These are phyloP conservation scores for Byssoonygena ceratinophila DNA, from an alignment of 2,329 filamentous ascomycete genomes.

Conservation along the genomic window DNA sequence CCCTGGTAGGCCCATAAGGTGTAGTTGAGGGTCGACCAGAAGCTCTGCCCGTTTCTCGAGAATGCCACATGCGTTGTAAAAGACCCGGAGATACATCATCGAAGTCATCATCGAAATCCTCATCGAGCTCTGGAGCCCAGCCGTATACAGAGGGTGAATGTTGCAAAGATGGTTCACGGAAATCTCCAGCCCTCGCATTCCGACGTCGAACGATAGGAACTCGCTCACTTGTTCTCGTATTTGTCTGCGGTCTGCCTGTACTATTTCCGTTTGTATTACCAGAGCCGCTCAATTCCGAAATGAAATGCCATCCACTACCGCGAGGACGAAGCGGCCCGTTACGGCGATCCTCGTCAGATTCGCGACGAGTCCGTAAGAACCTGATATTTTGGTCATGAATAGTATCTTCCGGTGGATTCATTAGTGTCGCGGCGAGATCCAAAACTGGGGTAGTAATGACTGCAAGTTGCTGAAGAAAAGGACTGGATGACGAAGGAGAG, in stretches of 20 bases:
- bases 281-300: slow-evolving; percentile 3
- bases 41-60: slow-evolving; percentile 8
- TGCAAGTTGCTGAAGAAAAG: slow-evolving; percentile 41
- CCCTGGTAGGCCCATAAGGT: slow-evolving; percentile 22
- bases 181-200: slow-evolving; percentile 18
- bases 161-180: slow-evolving; percentile 47
- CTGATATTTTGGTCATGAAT: slow-evolving; percentile 41
- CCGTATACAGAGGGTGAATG: slow-evolving; percentile 48
- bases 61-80: slow-evolving; percentile 24
- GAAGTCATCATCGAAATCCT: slow-evolving; percentile 22
- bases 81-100: slow-evolving; percentile 20
- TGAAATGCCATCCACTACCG: background rate
- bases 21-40: background rate
- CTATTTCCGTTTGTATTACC: background rate
- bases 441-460: slow-evolving; percentile 41
- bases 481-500: slow-evolving; percentile 22
- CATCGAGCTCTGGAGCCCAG: slow-evolving; percentile 45
- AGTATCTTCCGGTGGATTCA: slow-evolving; percentile 37
- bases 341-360: slow-evolving; percentile 16
- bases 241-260: background rate
- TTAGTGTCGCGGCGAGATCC: slow-evolving; percentile 43
- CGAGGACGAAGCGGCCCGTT: slow-evolving; percentile 1
- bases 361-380: slow-evolving; percentile 38
- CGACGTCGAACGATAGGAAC: slow-evolving; percentile 34
- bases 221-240: slow-evolving; percentile 23